phyloP scores from a whole-genome alignment of 352 stramenopile genomes.

The Globisporangium emineosum region DNA sequence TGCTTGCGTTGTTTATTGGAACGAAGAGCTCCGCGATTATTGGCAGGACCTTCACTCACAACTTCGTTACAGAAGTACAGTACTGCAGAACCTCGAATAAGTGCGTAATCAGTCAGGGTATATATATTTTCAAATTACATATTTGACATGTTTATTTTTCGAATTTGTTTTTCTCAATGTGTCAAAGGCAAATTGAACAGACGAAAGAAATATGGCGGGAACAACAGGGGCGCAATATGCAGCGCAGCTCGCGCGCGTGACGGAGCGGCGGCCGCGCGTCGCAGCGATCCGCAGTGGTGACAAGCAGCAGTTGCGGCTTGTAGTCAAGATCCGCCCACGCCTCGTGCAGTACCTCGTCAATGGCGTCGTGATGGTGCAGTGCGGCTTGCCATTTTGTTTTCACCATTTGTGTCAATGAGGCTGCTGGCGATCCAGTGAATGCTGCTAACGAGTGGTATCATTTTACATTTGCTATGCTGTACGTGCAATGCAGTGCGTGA shows the following conservation, averaged over 20 bases:
- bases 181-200: too few relatives aligned
- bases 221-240: not conserved
- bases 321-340: conserved; percentile 41
- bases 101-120: not conserved
- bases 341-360: conserved; percentile 51
- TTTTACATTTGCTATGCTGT: not conserved
- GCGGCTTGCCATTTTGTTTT: not conserved
- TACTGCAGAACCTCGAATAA: not conserved
- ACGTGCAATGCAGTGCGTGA: conserved; percentile 30
- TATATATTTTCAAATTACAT: not conserved
- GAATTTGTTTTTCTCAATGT: too few relatives aligned
- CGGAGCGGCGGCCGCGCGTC: conserved; percentile 32
- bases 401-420: not conserved
- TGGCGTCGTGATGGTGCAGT: conserved; percentile 35
- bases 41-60: conserved; percentile 10
- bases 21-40: too few relatives aligned
- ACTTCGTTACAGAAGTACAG: not conserved
- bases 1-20: too few relatives aligned
- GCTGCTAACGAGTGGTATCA: not conserved
- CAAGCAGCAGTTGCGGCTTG: conserved; percentile 13
- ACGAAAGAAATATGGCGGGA: not conserved
- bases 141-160: too few relatives aligned
- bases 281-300: conserved; percentile 12
- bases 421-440: not conserved
- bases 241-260: conserved; percentile 39